Base-by-base conservation (phyloP, 139 green algal genomes). In the Raphidocelis subcapitata region DNA sequence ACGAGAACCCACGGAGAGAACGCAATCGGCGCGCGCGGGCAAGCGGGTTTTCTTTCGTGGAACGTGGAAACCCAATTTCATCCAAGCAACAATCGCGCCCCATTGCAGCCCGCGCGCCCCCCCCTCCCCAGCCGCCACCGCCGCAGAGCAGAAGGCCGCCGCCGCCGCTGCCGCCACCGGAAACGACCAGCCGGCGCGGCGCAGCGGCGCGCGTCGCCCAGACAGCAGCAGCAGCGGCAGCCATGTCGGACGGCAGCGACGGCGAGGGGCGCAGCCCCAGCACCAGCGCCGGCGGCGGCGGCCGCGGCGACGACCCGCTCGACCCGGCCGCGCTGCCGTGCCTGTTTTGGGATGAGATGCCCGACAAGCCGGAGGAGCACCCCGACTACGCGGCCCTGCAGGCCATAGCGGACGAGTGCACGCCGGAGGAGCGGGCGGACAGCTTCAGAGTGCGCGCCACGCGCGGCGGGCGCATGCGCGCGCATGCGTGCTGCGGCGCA, bases 311-410 rank as follows among this genome's bases (percentile, higher is more conserved):
- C 54, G 54, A 61, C 23, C 23, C 23, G 5, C 24, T 75, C 24
- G 65, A 76, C 20, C 75, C 84, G 18, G 76, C 80, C 23, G 56
- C 75, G 20, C 54, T 90, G 23, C 87, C 83, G 15, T 79, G 85
- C 14, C 65, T 92, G 26, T 92, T 91, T 44, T 91, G 90, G 89
- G 89, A 94, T 54, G 54, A 76, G 2, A 81, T 92, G 68, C 90
- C 90, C 0, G 81, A 91, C 2, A 80, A 87, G 24, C 20, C 77
- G 35, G 74, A 85, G 10, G 72, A 86, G 2, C 81, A 95, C 26
- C 67, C 86, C 10, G 87, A 93, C 28, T 80, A 73, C 3, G 71
- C 77, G 24, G 91, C 87, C 1, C 82, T 97, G 35, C 73, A 92
- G 29, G 85, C 89, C 0, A 65, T 97, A 29, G 77, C 85, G 26